Base-by-base conservation (phyloP, 805 yeast genomes). In the Hanseniaspora clermontiae region DNA sequence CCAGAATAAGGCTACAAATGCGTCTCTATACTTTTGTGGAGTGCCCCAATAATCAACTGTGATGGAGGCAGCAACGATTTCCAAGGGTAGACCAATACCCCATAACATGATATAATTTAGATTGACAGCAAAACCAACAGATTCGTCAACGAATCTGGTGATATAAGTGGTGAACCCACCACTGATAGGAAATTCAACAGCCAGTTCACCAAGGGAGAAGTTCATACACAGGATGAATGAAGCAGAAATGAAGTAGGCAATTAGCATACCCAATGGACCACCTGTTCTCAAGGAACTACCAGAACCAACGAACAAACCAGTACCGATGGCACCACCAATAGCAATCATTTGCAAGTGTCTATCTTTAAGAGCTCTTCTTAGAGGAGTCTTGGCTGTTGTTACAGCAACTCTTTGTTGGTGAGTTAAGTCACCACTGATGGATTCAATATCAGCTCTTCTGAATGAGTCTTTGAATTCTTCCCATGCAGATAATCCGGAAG, bases 281-380 rank as follows among this genome's bases (percentile, higher is more conserved):
- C 84, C 85, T 42, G 80, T 75, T 54, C 74, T 62, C 59, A 83
- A 70, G 3, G 84, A 79, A 12, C 72, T 70, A 60, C 87, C 88
- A 27, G 86, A 77, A 64, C 87, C 87, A 50, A 85, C 83, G 61
- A 85, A 80, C 57, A 85, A 71, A 66, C 93, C 95, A 27, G 87
- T 81, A 67, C 89, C 88, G 60, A 83, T 80, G 59, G 82, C 76
- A 62, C 87, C 86, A 60, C 86, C 88, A 55, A 83, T 75, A 38
- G 87, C 83, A 59, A 82, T 78, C 82, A 82, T 78, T 66, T 80
- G 84, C 70, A 71, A 72, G 68, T 68, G 78, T 70, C 84, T 76
- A 46, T 71, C 68, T 61, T 79, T 79, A 64, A 81, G 66, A 9
- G 76, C 70, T 60, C 78, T 74, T 51, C 77, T 71, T 59, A 84